Base-by-base conservation (phyloP, 345 rosid genomes). In the Turritis glabra region DNA sequence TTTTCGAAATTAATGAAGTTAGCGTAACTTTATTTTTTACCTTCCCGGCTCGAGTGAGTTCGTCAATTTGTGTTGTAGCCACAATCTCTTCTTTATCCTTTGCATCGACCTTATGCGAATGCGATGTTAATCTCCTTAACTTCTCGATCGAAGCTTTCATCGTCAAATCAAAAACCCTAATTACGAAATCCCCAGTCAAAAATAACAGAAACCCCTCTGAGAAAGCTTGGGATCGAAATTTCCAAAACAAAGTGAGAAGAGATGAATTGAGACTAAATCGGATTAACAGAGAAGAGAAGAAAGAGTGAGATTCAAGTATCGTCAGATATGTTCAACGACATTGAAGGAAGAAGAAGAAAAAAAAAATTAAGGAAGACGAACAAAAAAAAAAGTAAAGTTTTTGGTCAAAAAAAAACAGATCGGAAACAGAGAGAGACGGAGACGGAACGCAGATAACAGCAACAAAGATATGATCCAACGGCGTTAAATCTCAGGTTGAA, bases 41-140 rank as follows among this genome's bases (percentile, higher is more conserved):
- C 97, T 84, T 86, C 13, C 91, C 86, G 71, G 97, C 97, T 64
- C 89, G 88, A 68, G 81, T 91, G 76, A 95, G 97, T 74, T 90
- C 93, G 58, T 90, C 94, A 63, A 87, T 76, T 70, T 82, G 90
- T 70, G 88, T 76, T 2, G 88, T 72, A 61, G 85, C 55, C 9
- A 80, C 57, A 53, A 79, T 23, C 69, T 89, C 93, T 35, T 67
- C 76, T 78, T 89, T 92, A 14, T 87, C 96, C 86, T 84, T 92
- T 1, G 30, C 54, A 71, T 86, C 97, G 80, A 81, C 80, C 61
- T 76, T 87, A 80, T 84, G 92, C 37, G 90, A 89, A 81, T 84
- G 91, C 46, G 91, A 89, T 75, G 92, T 84, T 41, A 92, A 85
- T 77, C 85, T 87, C 77, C 79, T 84, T 41, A 95, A 77, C 86